These are phyloP conservation scores for Mortierella sp. DNA, from an alignment of 371 early-diverging fungal genomes.

Conservation along the genomic window DNA sequence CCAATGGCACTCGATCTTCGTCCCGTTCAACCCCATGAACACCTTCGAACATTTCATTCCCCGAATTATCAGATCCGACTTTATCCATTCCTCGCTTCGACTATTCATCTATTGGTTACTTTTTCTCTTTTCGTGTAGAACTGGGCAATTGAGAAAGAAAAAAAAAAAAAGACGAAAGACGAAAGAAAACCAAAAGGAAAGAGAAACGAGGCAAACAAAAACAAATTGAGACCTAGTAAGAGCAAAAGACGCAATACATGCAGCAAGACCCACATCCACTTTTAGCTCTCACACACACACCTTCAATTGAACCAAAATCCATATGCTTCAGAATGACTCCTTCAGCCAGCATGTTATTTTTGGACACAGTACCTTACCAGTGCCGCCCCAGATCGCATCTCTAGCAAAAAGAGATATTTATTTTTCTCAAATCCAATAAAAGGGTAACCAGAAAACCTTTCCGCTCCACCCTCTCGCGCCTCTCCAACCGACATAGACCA, in stretches of 20 bases:
- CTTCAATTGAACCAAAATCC: not conserved
- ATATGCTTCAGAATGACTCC: not conserved
- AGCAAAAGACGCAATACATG: slow-evolving; percentile 10
- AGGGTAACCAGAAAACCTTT: not conserved
- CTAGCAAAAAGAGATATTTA: not conserved
- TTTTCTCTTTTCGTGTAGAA: not conserved
- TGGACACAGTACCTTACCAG: not conserved
- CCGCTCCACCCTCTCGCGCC: not conserved
- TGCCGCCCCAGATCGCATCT: not conserved
- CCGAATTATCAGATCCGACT: slow-evolving; percentile 51
- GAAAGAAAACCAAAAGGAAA: not conserved
- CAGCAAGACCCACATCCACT: not conserved
- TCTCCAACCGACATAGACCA: not conserved
- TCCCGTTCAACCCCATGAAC: not conserved
- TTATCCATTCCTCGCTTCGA: slow-evolving; percentile 16
- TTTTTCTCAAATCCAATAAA: not conserved
- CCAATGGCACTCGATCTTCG: not conserved
- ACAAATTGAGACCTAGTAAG: not conserved
- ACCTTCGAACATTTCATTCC: not conserved
- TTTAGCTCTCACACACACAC: not conserved
- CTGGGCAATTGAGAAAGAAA: not conserved
- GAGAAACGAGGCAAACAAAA: not conserved
- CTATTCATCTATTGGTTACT: not conserved
- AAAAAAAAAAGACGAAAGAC: not conserved
- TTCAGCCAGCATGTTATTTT: not conserved